Conservation (phyloP, 2,329 filamentous ascomycete genomes). For the Aspergillus flavus region DNA sequence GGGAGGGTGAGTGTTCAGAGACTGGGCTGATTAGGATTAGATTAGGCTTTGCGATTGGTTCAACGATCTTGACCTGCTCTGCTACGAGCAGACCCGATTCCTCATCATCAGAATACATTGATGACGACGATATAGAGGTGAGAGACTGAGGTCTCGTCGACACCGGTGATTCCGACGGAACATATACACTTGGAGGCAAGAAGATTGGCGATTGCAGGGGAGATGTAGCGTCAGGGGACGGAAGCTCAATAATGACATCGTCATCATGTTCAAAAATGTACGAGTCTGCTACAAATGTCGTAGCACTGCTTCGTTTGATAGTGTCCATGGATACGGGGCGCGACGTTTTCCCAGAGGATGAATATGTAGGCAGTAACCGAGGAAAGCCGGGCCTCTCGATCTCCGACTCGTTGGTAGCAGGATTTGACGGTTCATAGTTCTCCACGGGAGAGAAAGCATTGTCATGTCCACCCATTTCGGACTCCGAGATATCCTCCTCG, state of each 20-base stretch:
- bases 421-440: conserved; percentile 15
- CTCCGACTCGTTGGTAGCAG: conserved; percentile 24
- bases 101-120: conserved; percentile 31
- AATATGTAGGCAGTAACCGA: conserved; percentile 24
- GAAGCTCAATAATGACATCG: conserved; percentile 36
- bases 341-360: conserved; percentile 25
- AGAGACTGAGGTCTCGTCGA: conserved; percentile 21
- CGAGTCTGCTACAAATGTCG: conserved; percentile 34
- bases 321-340: conserved; percentile 40
- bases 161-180: conserved; percentile 26
- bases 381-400: conserved; percentile 21
- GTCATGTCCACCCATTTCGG: conserved; percentile 36
- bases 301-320: conserved; percentile 36
- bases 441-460: conserved; percentile 36
- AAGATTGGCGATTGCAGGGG: conserved; percentile 32
- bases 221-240: conserved; percentile 31
- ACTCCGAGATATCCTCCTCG: conserved; percentile 42
- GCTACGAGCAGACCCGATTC: conserved; percentile 37
- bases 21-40: conserved; percentile 37
- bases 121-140: conserved; percentile 31
- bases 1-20: conserved; percentile 16
- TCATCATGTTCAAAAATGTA: conserved; percentile 37
- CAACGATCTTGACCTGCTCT: conserved; percentile 34
- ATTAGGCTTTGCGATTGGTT: conserved; percentile 33
- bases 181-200: conserved; percentile 33